These are phyloP conservation scores for Epichloe glyceriae DNA, from an alignment of 2,329 filamentous ascomycete species.

Conservation along the genomic window DNA sequence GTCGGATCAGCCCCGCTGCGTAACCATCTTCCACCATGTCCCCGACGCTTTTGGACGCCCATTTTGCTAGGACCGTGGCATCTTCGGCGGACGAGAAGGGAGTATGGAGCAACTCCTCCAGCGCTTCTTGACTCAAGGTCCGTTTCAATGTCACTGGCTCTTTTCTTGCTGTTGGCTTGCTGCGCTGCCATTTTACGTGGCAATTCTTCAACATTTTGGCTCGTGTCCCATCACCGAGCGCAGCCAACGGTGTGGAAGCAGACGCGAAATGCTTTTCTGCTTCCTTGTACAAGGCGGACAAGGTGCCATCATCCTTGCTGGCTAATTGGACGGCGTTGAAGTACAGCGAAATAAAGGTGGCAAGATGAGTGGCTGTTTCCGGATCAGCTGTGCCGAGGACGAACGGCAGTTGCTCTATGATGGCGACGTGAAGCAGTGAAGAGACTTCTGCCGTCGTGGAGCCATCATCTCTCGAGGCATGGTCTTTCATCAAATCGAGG, in stretches of 20 bases:
- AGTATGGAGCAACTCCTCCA: conserved; percentile 39
- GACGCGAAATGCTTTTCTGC: conserved; percentile 17
- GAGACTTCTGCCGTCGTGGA: conserved; percentile 10
- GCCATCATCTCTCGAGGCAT: conserved; percentile 17
- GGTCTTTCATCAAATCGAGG: conserved; percentile 53
- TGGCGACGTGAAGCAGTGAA: conserved; percentile 54
- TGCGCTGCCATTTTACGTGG: conserved; percentile 5
- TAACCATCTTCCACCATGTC: conserved; percentile 69
- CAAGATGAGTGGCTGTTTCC: conserved; percentile 32
- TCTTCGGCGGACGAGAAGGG: conserved; percentile 35
- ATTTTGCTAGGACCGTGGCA: conserved; percentile 42
- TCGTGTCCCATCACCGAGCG: conserved; percentile 11
- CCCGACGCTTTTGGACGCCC: conserved; percentile 65
- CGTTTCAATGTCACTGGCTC: conserved; percentile 5
- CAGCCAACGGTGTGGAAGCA: conserved; percentile 11
- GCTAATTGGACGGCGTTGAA: conserved; percentile 37
- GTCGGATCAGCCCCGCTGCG: conserved; percentile 54
- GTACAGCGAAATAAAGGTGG: conserved; percentile 44
- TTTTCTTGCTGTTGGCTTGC: conserved; percentile 1
- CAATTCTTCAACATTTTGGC: conserved; percentile 9
- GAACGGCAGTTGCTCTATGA: conserved; percentile 71
- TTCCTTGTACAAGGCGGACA: conserved; percentile 14
- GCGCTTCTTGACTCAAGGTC: conserved; percentile 25
- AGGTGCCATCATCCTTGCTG: background rate
- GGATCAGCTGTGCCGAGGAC: conserved; percentile 37